phyloP scores from a whole-genome alignment of 371 early-diverging fungal genomes.

The Apophysomyces elegans region DNA sequence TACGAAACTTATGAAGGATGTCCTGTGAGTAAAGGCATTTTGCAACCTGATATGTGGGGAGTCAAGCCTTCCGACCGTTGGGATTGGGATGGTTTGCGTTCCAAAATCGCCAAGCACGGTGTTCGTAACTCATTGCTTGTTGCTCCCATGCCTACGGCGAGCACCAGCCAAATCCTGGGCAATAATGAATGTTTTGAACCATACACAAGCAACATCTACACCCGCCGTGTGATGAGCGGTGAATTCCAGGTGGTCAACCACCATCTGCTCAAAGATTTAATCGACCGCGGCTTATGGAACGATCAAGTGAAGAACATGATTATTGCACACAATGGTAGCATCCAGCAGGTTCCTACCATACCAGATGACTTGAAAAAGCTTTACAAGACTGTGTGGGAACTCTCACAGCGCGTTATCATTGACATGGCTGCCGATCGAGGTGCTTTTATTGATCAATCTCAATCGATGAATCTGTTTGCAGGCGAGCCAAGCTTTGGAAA shows the following conservation, averaged over 20 bases:
- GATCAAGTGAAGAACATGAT: constrained; percentile 97
- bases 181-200: constrained; percentile 99
- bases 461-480: constrained; percentile 98
- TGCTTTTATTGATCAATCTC: constrained; percentile 98
- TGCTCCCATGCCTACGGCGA: constrained; percentile 99
- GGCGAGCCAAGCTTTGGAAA: constrained; percentile 92
- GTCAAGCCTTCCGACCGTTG: constrained; percentile 80
- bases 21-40: constrained; percentile 91
- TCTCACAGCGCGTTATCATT: constrained; percentile 88
- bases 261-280: constrained; percentile 94
- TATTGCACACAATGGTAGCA: constrained; percentile 95
- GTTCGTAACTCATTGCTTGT: constrained; percentile 98
- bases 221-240: constrained; percentile 97
- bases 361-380: constrained; percentile 94
- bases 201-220: constrained; percentile 98
- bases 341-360: constrained; percentile 80
- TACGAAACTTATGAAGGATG: constrained; percentile 94
- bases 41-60: constrained; percentile 98
- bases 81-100: constrained; percentile 93
- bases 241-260: constrained; percentile 99
- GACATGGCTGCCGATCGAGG: constrained; percentile 95
- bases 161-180: constrained; percentile 98
- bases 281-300: constrained; percentile 94
- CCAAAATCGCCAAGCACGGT: constrained; percentile 87
- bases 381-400: constrained; percentile 99